Evolutionary conservation across 352 stramenopile genomes (phyloP).

Genomic region (Pythium plurisporium): DNA sequence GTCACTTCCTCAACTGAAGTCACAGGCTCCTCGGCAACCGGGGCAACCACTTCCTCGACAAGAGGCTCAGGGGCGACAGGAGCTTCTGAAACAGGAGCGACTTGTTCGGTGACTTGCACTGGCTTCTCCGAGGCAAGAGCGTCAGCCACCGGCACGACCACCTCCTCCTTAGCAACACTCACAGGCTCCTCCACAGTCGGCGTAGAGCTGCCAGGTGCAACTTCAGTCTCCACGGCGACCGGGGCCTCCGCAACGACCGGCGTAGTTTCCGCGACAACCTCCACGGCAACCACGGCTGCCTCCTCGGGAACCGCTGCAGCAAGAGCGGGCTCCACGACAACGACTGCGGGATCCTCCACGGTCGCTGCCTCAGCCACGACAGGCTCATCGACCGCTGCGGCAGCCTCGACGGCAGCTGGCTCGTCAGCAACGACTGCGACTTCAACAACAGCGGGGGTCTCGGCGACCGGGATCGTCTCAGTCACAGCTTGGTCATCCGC

Average conservation of each 20-base stretch:
- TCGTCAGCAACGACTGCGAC: conserved; percentile 8
- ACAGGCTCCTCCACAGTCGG: not conserved
- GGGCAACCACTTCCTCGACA: not conserved
- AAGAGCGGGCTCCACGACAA: not conserved
- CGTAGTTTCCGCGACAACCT: not conserved
- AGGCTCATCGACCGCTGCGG: conserved; percentile 10
- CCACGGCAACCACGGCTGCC: not conserved
- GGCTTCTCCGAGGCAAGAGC: not conserved
- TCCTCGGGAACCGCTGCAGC: not conserved
- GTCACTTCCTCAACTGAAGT: not conserved
- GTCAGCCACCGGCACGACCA: not conserved
- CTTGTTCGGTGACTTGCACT: too few relatives aligned
- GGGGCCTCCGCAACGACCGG: not conserved
- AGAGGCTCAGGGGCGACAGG: conserved; percentile 1
- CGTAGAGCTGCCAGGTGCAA: too few relatives aligned
- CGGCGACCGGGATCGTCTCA: not conserved
- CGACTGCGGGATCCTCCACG: conserved; percentile 4
- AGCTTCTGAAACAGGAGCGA: not conserved
- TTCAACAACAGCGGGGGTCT: conserved; percentile 2
- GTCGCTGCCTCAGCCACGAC: conserved; percentile 2
- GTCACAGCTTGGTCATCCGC: not conserved
- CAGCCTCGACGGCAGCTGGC: not conserved
- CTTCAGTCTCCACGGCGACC: not conserved
- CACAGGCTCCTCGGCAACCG: not conserved
- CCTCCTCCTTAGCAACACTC: not conserved